A percentile compares a stretch with the other conserved stretches of the same genome.
phyloP scores from a whole-genome alignment of 495 filamentous ascomycete genomes.

The Penicillium turbatum region DNA sequence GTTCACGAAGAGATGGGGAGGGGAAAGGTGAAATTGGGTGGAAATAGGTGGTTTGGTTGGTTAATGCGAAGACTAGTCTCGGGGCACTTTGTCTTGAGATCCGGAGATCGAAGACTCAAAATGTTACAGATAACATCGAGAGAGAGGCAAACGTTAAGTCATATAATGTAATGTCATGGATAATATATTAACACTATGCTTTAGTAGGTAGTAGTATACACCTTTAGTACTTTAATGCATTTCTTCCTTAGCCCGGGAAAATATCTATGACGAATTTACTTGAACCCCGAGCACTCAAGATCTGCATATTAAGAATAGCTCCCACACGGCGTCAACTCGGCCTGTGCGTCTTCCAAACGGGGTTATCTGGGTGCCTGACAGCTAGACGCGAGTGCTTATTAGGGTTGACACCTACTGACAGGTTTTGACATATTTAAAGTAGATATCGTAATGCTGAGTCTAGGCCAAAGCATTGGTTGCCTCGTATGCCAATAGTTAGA shows the following conservation, averaged over 20 bases:
- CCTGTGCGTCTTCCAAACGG: constrained; percentile 1
- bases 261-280: constrained; percentile 1
- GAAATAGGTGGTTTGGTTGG: constrained; percentile 21
- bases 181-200: too few species aligned
- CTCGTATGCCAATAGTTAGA: constrained; percentile 5
- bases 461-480: neutral
- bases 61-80: constrained; percentile 18
- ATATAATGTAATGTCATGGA: too few species aligned
- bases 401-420: neutral
- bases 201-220: too few species aligned
- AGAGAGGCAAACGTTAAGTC: neutral
- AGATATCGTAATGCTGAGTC: neutral
- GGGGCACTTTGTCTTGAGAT: constrained; percentile 24
- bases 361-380: neutral
- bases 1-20: constrained; percentile 12
- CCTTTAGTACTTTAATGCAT: too few species aligned
- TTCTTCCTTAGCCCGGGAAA: too few species aligned
- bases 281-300: constrained; percentile 14
- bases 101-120: constrained; percentile 21
- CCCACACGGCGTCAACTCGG: constrained; percentile 11
- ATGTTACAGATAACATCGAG: constrained; percentile 9
- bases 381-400: constrained; percentile 1
- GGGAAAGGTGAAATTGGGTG: too few species aligned
- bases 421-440: too few species aligned
- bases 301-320: constrained; percentile 26